Conservation (phyloP, 1,284 basidiomycete species). For the Schizophyllum commune region DNA sequence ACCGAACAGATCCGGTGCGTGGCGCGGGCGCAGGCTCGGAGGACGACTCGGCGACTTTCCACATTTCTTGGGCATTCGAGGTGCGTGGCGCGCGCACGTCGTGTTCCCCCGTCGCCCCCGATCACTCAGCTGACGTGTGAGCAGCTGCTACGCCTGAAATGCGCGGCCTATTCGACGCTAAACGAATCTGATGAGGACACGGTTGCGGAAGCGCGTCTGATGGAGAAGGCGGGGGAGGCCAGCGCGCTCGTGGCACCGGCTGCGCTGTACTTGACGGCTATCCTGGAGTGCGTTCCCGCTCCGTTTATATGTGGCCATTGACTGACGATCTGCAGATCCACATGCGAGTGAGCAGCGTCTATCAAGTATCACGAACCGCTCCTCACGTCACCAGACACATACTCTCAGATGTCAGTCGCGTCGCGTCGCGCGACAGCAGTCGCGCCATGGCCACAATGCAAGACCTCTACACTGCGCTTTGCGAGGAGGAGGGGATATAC, state of each 20-base stretch:
- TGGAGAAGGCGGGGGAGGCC: slow-evolving; percentile 35
- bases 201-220: slow-evolving; percentile 51
- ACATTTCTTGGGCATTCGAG: slow-evolving; percentile 68
- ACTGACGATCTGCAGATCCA: slow-evolving; percentile 40
- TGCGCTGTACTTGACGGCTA: slow-evolving; percentile 84
- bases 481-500: slow-evolving; percentile 83
- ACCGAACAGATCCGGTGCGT: slow-evolving; percentile 36
- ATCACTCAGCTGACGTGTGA: slow-evolving; percentile 3
- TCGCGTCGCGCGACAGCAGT: slow-evolving; percentile 79
- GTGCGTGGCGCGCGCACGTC: slow-evolving; percentile 30
- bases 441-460: slow-evolving; percentile 66
- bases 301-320: not conserved
- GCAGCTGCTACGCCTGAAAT: slow-evolving; percentile 73
- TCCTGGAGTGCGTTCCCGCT: slow-evolving; percentile 71
- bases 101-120: slow-evolving; percentile 1
- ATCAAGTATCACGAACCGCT: slow-evolving; percentile 8
- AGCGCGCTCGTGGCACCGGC: slow-evolving; percentile 69
- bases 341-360: slow-evolving; percentile 68
- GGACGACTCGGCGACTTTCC: slow-evolving; percentile 48
- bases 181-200: slow-evolving; percentile 76
- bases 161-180: slow-evolving; percentile 77
- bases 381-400: slow-evolving; percentile 53
- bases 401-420: slow-evolving; percentile 73
- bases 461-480: slow-evolving; percentile 79
- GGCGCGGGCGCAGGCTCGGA: slow-evolving; percentile 24